Evolutionary conservation across 2,329 filamentous ascomycete species (phyloP).

Genomic region (Claviceps digitariae): DNA sequence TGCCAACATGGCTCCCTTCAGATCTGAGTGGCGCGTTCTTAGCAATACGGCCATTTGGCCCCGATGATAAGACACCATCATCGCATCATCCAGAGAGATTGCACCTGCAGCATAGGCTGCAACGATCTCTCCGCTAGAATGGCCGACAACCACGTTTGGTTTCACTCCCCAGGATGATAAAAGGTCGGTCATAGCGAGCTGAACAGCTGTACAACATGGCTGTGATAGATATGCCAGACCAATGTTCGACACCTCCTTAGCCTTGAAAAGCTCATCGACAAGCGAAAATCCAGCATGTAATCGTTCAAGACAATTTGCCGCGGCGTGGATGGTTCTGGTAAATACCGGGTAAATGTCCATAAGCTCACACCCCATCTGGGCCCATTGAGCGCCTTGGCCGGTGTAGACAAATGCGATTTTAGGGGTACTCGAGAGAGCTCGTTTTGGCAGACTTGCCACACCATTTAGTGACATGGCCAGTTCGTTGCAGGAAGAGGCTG

Average conservation of each 20-base stretch:
- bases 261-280: slow-evolving; percentile 22
- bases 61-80: slow-evolving; percentile 36
- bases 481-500: slow-evolving; percentile 29
- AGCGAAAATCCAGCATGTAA: slow-evolving; percentile 24
- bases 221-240: slow-evolving; percentile 28
- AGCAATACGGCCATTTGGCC: slow-evolving; percentile 16
- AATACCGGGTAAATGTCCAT: slow-evolving; percentile 22
- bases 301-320: slow-evolving; percentile 17
- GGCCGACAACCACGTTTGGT: slow-evolving; percentile 15
- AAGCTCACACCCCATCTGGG: slow-evolving; percentile 24
- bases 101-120: slow-evolving; percentile 19
- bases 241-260: slow-evolving; percentile 20
- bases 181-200: slow-evolving; percentile 32
- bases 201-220: slow-evolving; percentile 31
- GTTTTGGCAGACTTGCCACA: slow-evolving; percentile 2
- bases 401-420: slow-evolving; percentile 24
- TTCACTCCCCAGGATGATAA: slow-evolving; percentile 21
- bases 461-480: slow-evolving; percentile 30
- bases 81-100: slow-evolving; percentile 29
- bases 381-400: slow-evolving; percentile 27
- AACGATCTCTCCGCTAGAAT: slow-evolving; percentile 22
- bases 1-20: slow-evolving; percentile 41
- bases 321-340: slow-evolving; percentile 16
- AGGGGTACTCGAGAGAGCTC: slow-evolving; percentile 8
- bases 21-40: background rate